Conservation (phyloP, 2,329 filamentous ascomycete species). For the Fusarium continuum region DNA sequence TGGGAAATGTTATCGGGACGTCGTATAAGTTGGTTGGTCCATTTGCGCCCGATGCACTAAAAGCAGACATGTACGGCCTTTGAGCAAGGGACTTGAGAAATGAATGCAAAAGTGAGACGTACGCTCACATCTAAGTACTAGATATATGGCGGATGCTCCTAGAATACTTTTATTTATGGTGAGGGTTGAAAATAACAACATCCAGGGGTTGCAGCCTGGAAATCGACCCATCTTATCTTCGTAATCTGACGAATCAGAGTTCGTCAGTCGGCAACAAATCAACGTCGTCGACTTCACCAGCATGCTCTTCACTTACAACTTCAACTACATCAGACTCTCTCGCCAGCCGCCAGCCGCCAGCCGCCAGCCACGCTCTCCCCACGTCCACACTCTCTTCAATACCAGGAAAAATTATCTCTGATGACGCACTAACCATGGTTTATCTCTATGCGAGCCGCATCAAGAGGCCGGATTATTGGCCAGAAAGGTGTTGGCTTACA, state of each 20-base stretch:
- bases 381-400: no score
- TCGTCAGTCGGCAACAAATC: background rate
- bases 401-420: rapidly evolving
- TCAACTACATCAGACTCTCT: background rate
- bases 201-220: background rate
- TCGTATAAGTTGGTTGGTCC: background rate
- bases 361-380: no score
- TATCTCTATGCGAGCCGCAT: rapidly evolving
- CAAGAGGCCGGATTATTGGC: rapidly evolving
- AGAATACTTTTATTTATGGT: background rate
- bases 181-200: background rate
- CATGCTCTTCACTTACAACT: background rate
- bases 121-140: no score
- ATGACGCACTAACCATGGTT: rapidly evolving
- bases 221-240: background rate
- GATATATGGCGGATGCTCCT: background rate
- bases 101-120: no score
- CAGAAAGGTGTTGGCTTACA: slow-evolving; percentile 1
- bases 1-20: background rate
- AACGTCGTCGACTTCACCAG: background rate
- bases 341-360: background rate
- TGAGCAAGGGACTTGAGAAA: no score
- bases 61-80: background rate
- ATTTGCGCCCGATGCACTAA: background rate
- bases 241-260: background rate